Base-by-base conservation (phyloP, 768 basidiomycete species). In the Mycena haematopus region DNA sequence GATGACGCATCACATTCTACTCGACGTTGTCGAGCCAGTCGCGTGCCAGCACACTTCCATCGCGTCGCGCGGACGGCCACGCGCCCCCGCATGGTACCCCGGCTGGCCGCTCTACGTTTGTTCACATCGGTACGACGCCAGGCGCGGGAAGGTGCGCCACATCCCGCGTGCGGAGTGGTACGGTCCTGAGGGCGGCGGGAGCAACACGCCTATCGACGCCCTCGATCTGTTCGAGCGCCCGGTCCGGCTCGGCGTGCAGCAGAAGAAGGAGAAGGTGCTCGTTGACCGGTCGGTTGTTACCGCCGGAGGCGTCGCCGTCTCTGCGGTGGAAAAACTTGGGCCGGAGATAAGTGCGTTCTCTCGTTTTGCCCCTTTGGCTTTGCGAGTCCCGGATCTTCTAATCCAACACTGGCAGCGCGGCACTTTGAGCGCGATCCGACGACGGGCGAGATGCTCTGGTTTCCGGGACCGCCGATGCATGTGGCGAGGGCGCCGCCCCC, bases 51-150 rank as follows among this genome's bases (percentile, higher is more conserved):
- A 84, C 72, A 80, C 79, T 33, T 83, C 83, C 6, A 77, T 80
- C 50, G 86, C 87, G 63, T 79, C 84, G 69, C 82, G 87, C 59
- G 90, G 90, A 1, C 82, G 89, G 51, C 87, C 90, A 1, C 78
- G 80, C 10, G 77, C 85, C 8, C 87, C 87, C 0, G 83, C 79
- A 64, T 91, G 88, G 86, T 80, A 84, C 65, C 88, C 86, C 2
- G 84, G 84, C 3, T 88, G 88, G 86, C 89, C 90, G 8, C 74
- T 88, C 21, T 92, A 91, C 72, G 85, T 92, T 19, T 90, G 88
- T 73, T 84, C 87, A 68, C 84, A 85, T 10, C 83, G 90, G 7
- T 91, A 88, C 77, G 89, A 91, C 71, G 54, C 51, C 4, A 86
- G 87, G 67, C 79, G 83, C 52, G 82, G 85, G 56, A 78, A 82